These are phyloP conservation scores for Ploettnerulaceae sp. DNA, from an alignment of 2,329 filamentous ascomycete species.

Conservation along the genomic window DNA sequence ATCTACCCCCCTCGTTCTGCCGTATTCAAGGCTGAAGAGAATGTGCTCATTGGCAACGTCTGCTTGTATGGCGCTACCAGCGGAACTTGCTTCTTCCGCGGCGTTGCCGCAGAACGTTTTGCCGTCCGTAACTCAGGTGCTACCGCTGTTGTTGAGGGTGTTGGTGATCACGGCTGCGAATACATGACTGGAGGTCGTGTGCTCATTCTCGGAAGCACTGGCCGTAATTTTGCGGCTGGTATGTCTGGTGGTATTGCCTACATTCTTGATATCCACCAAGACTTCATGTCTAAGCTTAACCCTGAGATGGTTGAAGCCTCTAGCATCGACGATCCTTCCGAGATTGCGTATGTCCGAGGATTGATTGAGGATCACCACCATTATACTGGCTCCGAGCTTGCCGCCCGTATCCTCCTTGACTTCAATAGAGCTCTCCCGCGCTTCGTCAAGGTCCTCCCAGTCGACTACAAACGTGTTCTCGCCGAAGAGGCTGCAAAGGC, in stretches of 20 bases:
- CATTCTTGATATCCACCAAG: constrained; percentile 80
- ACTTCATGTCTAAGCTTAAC: constrained; percentile 92
- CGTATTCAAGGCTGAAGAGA: constrained; percentile 94
- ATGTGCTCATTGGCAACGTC: constrained; percentile 87
- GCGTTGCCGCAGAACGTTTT: constrained; percentile 93
- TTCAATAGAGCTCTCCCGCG: constrained; percentile 86
- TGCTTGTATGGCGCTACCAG: constrained; percentile 91
- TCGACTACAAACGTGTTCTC: constrained; percentile 93
- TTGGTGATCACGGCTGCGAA: constrained; percentile 94
- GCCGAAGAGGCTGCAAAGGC: constrained; percentile 81
- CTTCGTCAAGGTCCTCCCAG: constrained; percentile 89
- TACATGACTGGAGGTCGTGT: constrained; percentile 98
- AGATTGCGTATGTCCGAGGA: constrained; percentile 85
- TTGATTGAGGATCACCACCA: constrained; percentile 96
- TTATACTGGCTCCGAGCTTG: constrained; percentile 93
- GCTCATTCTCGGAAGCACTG: constrained; percentile 79
- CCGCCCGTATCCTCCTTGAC: constrained; percentile 88
- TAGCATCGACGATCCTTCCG: constrained; percentile 74
- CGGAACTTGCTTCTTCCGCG: constrained; percentile 93
- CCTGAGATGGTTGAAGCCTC: constrained; percentile 95
- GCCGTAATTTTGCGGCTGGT: constrained; percentile 94
- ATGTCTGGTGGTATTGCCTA: constrained; percentile 99
- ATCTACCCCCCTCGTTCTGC: constrained; percentile 87
- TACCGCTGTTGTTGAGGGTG: constrained; percentile 91
- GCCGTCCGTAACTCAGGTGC: constrained; percentile 95